These are phyloP conservation scores for Sporisorium sorghi DNA, from an alignment of 1,284 basidiomycete species.

Conservation along the genomic window DNA sequence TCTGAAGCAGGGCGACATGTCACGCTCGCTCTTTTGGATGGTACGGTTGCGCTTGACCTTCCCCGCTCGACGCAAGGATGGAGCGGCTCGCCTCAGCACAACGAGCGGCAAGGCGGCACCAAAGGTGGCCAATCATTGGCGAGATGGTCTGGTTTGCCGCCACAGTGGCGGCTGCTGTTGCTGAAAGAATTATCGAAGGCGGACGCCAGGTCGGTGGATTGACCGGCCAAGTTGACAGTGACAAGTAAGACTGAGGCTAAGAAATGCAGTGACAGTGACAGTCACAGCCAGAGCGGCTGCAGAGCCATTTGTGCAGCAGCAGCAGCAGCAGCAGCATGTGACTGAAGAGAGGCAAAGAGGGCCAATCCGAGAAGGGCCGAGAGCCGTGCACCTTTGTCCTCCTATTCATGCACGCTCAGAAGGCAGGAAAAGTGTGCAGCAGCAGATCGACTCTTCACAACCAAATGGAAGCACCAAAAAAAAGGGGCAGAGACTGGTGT, in stretches of 20 bases:
- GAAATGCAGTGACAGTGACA: background rate
- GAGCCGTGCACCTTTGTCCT: background rate
- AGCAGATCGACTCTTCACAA: background rate
- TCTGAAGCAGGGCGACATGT: background rate
- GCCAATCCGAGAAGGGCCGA: background rate
- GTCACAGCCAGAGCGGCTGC: background rate
- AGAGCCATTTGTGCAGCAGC: background rate
- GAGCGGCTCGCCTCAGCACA: background rate
- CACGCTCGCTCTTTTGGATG: background rate
- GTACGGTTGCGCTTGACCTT: background rate
- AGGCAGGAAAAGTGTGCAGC: background rate
- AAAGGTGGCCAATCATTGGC: background rate
- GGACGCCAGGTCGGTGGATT: too few relatives aligned
- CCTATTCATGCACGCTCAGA: background rate
- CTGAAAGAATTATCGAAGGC: background rate
- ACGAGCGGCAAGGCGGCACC: slow-evolving; percentile 2
- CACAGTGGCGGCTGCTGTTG: background rate
- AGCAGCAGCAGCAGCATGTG: background rate
- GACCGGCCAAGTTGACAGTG: too few relatives aligned
- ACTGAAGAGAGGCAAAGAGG: background rate
- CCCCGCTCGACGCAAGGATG: background rate
- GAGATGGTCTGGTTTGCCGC: background rate
- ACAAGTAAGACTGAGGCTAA: too few relatives aligned
- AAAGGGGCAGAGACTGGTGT: background rate
- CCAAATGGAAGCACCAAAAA: background rate